Percentiles rank a stretch among this genome's conserved stretches.
Evolutionary conservation across 2,329 filamentous ascomycete genomes (phyloP).

Genomic region (Albophoma yamanashiensis): DNA sequence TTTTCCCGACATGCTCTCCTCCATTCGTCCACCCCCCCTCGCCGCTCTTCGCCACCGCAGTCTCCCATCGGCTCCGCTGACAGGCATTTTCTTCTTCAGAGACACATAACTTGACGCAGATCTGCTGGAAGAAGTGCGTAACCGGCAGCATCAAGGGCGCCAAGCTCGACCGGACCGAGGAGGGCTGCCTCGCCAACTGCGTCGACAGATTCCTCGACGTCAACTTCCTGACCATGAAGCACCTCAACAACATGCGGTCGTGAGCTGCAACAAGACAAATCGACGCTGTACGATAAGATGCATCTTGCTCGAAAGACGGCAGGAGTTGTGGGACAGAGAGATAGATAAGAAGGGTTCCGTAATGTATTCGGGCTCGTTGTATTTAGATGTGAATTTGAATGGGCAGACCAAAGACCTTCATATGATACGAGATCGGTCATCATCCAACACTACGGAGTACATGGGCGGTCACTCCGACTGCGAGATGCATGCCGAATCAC

Average conservation of each 20-base stretch:
- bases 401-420: not conserved
- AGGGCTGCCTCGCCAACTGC: constrained; percentile 81
- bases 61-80: not conserved
- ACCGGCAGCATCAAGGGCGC: constrained; percentile 60
- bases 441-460: not conserved
- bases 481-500: not conserved
- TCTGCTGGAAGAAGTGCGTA: constrained; percentile 94
- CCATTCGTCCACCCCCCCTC: not conserved
- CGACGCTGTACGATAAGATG: constrained; percentile 1
- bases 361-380: not conserved
- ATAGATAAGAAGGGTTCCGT: not conserved
- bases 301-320: not conserved
- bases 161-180: constrained; percentile 66
- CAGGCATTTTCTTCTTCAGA: constrained; percentile 24
- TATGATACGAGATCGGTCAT: not conserved
- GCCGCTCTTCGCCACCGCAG: not conserved
- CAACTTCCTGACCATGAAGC: constrained; percentile 73
- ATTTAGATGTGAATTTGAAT: not conserved
- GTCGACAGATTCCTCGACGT: constrained; percentile 90
- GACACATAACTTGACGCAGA: constrained; percentile 50
- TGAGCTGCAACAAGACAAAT: not conserved
- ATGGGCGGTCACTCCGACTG: not conserved
- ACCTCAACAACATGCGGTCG: constrained; percentile 55
- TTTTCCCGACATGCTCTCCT: not conserved
- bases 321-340: not conserved